Evolutionary conservation across 768 basidiomycete genomes (phyloP), one percentile per base, ranked within the genome.

Genomic region (Boletus huronensis): DNA sequence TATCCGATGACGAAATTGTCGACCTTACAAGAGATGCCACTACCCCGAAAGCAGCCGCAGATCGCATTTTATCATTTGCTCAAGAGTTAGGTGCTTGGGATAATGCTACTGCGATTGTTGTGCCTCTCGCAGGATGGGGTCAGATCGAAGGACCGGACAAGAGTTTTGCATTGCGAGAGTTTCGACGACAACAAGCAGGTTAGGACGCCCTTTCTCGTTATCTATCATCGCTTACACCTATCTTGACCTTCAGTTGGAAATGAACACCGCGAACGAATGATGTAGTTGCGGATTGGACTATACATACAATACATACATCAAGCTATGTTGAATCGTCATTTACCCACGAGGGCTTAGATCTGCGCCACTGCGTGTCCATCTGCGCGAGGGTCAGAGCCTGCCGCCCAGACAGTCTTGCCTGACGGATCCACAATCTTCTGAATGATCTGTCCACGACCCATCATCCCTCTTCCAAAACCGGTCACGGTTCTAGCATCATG

Each of bases 61-160:
- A 87, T 29, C 79, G 80, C 14, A 93, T 98, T 40, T 73, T 98
- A 6, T 73, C 83, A 21, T 98, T 93, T 65, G 87, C 92, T 1
- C 89, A 98, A 71, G 91, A 94, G 56, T 72, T 94, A 43, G 87
- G 89, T 31, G 61, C 68, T 35, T 87, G 90, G 58, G 97, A 99
- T 68, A 99, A 99, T 68, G 84, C 88, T 38, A 97, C 93, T 2
- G 90, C 82, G 10, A 80, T 99, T 39, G 90, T 98, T 14, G 82
- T 98, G 9, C 97, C 97, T 6, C 79, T 98, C 8, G 82, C 87
- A 8, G 95, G 96, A 17, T 99, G 97, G 96, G 90, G 89, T 3
- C 81, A 84, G 57, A 77, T 90, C 2, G 77, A 74, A 23, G 96
- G 93, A 0, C 81, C 83, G 23, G 96, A 98, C 65, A 78, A 77